Evolutionary conservation across 2,329 filamentous ascomycete genomes (phyloP).

Genomic region (Fusarium sp.): DNA sequence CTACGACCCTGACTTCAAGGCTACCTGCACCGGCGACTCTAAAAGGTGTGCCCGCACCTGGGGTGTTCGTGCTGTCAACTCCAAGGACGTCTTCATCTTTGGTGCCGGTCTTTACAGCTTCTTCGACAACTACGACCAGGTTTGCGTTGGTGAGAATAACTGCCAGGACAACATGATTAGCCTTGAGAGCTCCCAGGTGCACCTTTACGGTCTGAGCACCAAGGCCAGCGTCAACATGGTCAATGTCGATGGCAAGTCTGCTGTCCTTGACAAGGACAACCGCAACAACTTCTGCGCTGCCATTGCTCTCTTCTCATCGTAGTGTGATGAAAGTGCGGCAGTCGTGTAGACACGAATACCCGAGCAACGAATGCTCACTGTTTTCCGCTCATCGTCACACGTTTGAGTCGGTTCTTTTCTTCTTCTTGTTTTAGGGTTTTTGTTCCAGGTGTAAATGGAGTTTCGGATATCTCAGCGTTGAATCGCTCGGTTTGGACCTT

Average conservation of each 20-base stretch:
- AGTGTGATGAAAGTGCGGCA: slow-evolving; percentile 14
- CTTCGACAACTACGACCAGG: slow-evolving; percentile 84
- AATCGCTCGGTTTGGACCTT: slow-evolving; percentile 22
- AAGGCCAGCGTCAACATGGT: slow-evolving; percentile 83
- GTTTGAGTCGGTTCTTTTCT: slow-evolving; percentile 34
- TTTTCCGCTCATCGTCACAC: slow-evolving; percentile 3
- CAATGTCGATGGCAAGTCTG: slow-evolving; percentile 67
- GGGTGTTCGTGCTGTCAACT: slow-evolving; percentile 79
- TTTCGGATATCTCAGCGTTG: slow-evolving; percentile 40
- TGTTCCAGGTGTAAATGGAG: slow-evolving; percentile 34
- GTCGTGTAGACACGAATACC: slow-evolving; percentile 15
- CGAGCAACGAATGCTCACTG: slow-evolving; percentile 10
- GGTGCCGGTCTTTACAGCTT: slow-evolving; percentile 84
- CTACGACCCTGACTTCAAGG: slow-evolving; percentile 75
- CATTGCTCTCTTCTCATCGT: slow-evolving; percentile 57
- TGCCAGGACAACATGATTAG: slow-evolving; percentile 85
- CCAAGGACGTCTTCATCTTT: slow-evolving; percentile 75
- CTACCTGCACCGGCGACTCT: slow-evolving; percentile 62
- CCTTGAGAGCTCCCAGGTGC: slow-evolving; percentile 74
- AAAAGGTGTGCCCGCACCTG: slow-evolving; percentile 77
- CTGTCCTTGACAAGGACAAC: slow-evolving; percentile 70
- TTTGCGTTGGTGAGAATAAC: slow-evolving; percentile 73
- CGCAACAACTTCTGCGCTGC: slow-evolving; percentile 74
- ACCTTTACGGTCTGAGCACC: slow-evolving; percentile 78
- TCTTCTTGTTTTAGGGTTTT: slow-evolving; percentile 32